These are phyloP conservation scores for Trametes versicolor DNA, from an alignment of 1,284 basidiomycete species.

Conservation along the genomic window DNA sequence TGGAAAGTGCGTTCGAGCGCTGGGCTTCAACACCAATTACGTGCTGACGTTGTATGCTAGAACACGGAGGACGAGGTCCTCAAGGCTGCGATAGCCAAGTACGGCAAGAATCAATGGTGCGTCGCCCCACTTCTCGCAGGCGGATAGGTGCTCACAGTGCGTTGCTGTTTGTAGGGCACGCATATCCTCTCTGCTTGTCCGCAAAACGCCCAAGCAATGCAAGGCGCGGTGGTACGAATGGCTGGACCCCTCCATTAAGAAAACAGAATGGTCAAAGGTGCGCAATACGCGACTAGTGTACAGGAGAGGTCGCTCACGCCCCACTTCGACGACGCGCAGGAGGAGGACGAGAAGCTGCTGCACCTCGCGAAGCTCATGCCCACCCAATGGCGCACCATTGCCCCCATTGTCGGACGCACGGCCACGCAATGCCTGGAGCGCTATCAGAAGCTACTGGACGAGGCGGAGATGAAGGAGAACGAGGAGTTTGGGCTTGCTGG, in stretches of 20 bases:
- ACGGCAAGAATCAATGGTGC: slow-evolving; percentile 96
- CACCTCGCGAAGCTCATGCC: slow-evolving; percentile 99
- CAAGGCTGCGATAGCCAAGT: slow-evolving; percentile 97
- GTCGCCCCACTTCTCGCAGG: slow-evolving; percentile 31
- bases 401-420: slow-evolving; percentile 98
- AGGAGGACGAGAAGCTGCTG: slow-evolving; percentile 97
- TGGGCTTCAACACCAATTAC: slow-evolving; percentile 6
- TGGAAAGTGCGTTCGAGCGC: slow-evolving; percentile 65
- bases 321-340: slow-evolving; percentile 68
- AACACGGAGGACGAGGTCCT: slow-evolving; percentile 98
- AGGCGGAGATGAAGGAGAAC: slow-evolving; percentile 95
- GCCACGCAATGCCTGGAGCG: slow-evolving; percentile 98
- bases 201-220: slow-evolving; percentile 99
- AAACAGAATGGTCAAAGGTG: slow-evolving; percentile 99
- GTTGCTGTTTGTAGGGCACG: slow-evolving; percentile 77
- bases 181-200: slow-evolving; percentile 96
- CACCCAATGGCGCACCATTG: slow-evolving; percentile 99
- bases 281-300: slow-evolving; percentile 33
- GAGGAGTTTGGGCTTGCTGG: slow-evolving; percentile 92
- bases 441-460: slow-evolving; percentile 97
- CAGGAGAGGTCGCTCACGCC: slow-evolving; percentile 6
- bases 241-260: slow-evolving; percentile 99
- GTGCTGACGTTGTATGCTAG: slow-evolving; percentile 49
- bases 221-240: slow-evolving; percentile 99
- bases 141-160: slow-evolving; percentile 8